These are phyloP conservation scores for Acaromyces ingoldii DNA, from an alignment of 1,284 basidiomycete species.

Conservation along the genomic window DNA sequence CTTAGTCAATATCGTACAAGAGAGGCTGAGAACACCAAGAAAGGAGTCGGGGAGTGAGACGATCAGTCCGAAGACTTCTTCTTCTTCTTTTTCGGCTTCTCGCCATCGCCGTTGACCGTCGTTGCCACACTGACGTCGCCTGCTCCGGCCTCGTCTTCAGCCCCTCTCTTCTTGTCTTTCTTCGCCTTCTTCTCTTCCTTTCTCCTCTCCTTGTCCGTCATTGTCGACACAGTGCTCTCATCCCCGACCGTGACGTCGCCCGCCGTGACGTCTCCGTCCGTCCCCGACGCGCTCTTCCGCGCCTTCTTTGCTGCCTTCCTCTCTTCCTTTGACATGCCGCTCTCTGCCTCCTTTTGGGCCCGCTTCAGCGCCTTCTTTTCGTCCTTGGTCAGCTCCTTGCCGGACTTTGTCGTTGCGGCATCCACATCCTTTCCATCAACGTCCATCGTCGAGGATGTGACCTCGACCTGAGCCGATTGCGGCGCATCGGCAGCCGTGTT, in stretches of 20 bases:
- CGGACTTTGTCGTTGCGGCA: constrained; percentile 46
- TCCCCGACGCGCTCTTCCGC: neutral
- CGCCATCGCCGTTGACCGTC: constrained; percentile 24
- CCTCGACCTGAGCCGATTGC: constrained; percentile 18
- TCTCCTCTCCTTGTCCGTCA: constrained; percentile 29
- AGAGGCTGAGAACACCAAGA: too few relatives aligned
- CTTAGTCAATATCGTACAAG: too few relatives aligned
- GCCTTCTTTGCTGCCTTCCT: constrained; percentile 38
- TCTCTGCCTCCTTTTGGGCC: constrained; percentile 60
- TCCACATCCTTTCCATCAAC: constrained; percentile 61
- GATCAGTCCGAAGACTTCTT: constrained; percentile 16
- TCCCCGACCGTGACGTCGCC: neutral
- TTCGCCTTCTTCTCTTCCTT: constrained; percentile 46
- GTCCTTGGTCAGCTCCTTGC: constrained; percentile 35
- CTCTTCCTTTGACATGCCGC: constrained; percentile 11
- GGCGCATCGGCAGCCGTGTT: constrained; percentile 43
- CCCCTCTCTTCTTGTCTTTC: constrained; percentile 31
- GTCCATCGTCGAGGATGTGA: constrained; percentile 50
- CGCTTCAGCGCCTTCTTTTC: constrained; percentile 36
- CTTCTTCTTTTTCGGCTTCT: constrained; percentile 41
- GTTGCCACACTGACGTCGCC: too few relatives aligned
- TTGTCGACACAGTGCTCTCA: neutral
- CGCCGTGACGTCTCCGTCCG: neutral
- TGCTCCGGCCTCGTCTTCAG: constrained; percentile 25
- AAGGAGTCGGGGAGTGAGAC: too few relatives aligned